These are phyloP conservation scores for Cutaneotrichosporon arboriforme DNA, from an alignment of 1,284 basidiomycete genomes.

Conservation along the genomic window DNA sequence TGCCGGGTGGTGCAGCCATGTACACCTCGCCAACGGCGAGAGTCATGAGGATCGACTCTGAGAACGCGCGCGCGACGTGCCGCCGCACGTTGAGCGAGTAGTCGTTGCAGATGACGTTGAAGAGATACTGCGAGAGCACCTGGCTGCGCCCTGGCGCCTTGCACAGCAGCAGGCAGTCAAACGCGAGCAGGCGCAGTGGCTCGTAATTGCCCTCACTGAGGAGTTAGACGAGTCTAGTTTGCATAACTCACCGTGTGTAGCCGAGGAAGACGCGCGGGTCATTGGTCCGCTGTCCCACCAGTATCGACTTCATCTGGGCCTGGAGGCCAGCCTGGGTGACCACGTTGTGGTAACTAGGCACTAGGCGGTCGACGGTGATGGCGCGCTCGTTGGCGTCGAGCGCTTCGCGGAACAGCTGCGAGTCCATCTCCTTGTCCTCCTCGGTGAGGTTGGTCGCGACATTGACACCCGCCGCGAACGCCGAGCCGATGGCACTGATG, in stretches of 20 bases:
- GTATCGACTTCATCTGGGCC: slow-evolving; percentile 73
- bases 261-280: slow-evolving; percentile 78
- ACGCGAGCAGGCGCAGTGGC: slow-evolving; percentile 83
- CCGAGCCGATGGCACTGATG: slow-evolving; percentile 68
- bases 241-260: slow-evolving; percentile 67
- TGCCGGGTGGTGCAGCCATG: slow-evolving; percentile 25
- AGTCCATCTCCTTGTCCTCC: slow-evolving; percentile 21
- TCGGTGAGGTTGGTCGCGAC: slow-evolving; percentile 10
- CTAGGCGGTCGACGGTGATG: slow-evolving; percentile 88
- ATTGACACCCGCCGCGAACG: slow-evolving; percentile 31
- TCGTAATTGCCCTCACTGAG: slow-evolving; percentile 84
- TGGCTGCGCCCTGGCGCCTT: slow-evolving; percentile 55
- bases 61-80: slow-evolving; percentile 77
- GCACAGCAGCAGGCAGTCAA: slow-evolving; percentile 86
- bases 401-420: slow-evolving; percentile 61
- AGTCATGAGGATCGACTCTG: slow-evolving; percentile 79
- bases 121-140: slow-evolving; percentile 72
- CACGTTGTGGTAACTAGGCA: slow-evolving; percentile 90
- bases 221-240: neutral
- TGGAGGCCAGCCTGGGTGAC: slow-evolving; percentile 85
- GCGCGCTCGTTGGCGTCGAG: slow-evolving; percentile 80
- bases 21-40: slow-evolving; percentile 85
- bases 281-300: slow-evolving; percentile 73
- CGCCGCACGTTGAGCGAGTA: slow-evolving; percentile 74
- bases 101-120: slow-evolving; percentile 83